Evolutionary conservation across 1,284 basidiomycete genomes (phyloP).

Genomic region (Phellinidium pouzarii): DNA sequence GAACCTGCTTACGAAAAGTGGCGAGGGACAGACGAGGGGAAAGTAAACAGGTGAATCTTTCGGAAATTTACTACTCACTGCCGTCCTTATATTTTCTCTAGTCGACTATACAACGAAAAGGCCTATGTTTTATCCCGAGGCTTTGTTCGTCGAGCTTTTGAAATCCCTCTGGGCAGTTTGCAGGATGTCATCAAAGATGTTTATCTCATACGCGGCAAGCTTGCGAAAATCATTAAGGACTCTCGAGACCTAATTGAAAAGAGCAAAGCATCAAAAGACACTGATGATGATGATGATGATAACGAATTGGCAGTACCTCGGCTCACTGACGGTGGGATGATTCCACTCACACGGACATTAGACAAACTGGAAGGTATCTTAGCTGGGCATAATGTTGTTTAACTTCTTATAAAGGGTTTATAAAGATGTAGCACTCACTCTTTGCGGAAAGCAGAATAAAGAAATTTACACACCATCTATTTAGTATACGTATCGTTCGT

Average conservation of each 20-base stretch:
- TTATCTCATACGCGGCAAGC: slow-evolving; percentile 60
- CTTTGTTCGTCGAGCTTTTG: slow-evolving; percentile 82
- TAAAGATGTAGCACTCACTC: slow-evolving; percentile 6
- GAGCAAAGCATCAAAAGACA: slow-evolving; percentile 40
- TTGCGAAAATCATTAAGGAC: slow-evolving; percentile 63
- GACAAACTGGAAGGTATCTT: slow-evolving; percentile 39
- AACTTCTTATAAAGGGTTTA: background rate
- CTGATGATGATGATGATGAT: slow-evolving; percentile 37
- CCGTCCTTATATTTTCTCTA: slow-evolving; percentile 25
- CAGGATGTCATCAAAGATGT: slow-evolving; percentile 70
- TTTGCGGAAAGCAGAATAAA: slow-evolving; percentile 9
- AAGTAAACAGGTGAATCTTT: slow-evolving; percentile 60
- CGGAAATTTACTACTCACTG: background rate
- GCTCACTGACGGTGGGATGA: slow-evolving; percentile 74
- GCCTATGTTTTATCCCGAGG: slow-evolving; percentile 86
- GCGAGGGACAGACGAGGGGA: slow-evolving; percentile 82
- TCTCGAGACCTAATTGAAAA: slow-evolving; percentile 62
- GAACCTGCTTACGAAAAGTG: slow-evolving; percentile 90
- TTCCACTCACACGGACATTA: slow-evolving; percentile 71
- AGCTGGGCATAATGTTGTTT: slow-evolving; percentile 17
- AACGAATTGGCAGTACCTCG: slow-evolving; percentile 66
- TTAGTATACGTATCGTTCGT: background rate
- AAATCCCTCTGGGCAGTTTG: slow-evolving; percentile 66
- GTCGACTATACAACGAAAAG: slow-evolving; percentile 85
- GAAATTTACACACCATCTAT: background rate